These are phyloP conservation scores for Globisporangium takayamanum DNA, from an alignment of 352 stramenopile genomes.

Conservation along the genomic window DNA sequence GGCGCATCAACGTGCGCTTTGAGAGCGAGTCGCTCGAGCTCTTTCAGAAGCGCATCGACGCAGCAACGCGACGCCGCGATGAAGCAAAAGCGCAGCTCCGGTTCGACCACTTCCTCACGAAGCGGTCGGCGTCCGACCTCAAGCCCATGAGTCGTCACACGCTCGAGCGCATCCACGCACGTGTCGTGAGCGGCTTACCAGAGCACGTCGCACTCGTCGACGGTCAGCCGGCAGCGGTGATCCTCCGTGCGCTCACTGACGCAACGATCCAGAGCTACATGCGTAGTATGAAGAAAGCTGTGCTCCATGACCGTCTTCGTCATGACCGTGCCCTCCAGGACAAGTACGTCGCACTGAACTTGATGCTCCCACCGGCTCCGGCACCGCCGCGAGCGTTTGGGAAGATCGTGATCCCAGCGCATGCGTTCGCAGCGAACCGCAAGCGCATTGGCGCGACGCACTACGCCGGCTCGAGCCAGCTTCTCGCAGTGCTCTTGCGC, in stretches of 20 bases:
- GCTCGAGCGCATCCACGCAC: conserved; percentile 79
- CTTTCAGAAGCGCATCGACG: conserved; percentile 76
- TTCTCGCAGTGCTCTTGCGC: conserved; percentile 78
- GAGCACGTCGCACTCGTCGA: conserved; percentile 53
- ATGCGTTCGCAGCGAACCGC: conserved; percentile 57
- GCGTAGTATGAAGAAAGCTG: conserved; percentile 90
- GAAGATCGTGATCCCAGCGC: conserved; percentile 73
- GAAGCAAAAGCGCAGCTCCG: conserved; percentile 82
- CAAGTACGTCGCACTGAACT: conserved; percentile 64
- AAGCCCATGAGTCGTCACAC: conserved; percentile 72
- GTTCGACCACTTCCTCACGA: conserved; percentile 88
- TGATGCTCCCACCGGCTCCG: conserved; percentile 32
- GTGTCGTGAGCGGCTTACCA: conserved; percentile 77
- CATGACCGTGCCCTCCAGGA: conserved; percentile 47
- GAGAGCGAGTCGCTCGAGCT: conserved; percentile 56
- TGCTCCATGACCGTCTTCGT: conserved; percentile 62
- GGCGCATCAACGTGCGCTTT: conserved; percentile 91
- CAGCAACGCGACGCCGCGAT: conserved; percentile 54
- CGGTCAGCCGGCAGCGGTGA: conserved; percentile 38
- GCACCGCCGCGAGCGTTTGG: conserved; percentile 34
- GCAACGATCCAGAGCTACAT: conserved; percentile 88
- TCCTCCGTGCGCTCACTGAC: conserved; percentile 84
- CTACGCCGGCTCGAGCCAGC: conserved; percentile 50
- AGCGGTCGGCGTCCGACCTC: conserved; percentile 66
- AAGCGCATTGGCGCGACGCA: conserved; percentile 36